These are phyloP conservation scores for Sphaerulina vaccinii DNA, from an alignment of 2,329 filamentous ascomycete genomes.

Conservation along the genomic window DNA sequence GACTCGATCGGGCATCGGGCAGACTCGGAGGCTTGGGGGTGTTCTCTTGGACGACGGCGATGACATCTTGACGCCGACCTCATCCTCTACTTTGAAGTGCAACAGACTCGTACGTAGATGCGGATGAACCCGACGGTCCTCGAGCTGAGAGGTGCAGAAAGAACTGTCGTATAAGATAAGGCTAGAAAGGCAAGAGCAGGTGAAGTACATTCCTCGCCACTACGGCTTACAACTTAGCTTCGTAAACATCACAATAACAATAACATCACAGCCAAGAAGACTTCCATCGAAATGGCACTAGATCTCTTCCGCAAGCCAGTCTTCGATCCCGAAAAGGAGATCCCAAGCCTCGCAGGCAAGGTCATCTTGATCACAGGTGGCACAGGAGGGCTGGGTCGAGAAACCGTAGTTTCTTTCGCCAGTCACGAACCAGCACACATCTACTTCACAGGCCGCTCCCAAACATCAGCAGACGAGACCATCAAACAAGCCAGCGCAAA, in stretches of 20 bases:
- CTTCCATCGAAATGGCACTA: conserved; percentile 7
- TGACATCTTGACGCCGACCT: no score
- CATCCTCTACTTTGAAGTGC: no score
- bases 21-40: no score
- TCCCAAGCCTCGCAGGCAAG: conserved; percentile 31
- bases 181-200: no score
- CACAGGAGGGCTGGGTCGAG: conserved; percentile 17
- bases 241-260: neutral
- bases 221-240: no score
- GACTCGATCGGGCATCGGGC: no score
- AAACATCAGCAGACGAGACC: conserved; percentile 49
- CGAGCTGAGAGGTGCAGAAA: no score
- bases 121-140: no score
- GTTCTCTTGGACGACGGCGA: neutral
- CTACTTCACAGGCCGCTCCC: conserved; percentile 52
- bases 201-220: no score
- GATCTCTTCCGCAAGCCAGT: conserved; percentile 17
- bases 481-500: conserved; percentile 41
- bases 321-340: conserved; percentile 29
- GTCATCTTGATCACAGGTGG: conserved; percentile 33
- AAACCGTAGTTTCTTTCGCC: conserved; percentile 49
- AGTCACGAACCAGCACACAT: conserved; percentile 53
- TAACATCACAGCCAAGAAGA: neutral
- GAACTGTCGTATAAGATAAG: no score
- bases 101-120: no score